phyloP scores from a whole-genome alignment of 768 basidiomycete species.

The Termitomyces sp. region DNA sequence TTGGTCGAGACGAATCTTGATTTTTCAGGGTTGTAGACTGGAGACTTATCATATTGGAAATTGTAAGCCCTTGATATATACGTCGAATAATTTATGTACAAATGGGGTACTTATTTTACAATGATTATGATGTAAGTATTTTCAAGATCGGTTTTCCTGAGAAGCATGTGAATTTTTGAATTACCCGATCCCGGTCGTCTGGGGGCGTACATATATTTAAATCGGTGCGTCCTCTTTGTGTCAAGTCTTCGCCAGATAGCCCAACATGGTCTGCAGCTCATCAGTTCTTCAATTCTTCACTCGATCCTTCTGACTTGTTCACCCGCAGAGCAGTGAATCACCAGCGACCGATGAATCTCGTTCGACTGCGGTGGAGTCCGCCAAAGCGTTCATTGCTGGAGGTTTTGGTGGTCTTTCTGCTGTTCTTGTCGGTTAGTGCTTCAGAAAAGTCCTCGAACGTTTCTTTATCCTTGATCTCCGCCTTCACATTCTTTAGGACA shows the following conservation, averaged over 20 bases:
- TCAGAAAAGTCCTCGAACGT: not conserved
- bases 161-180: slow-evolving; percentile 1
- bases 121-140: not conserved
- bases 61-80: not conserved
- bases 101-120: not conserved
- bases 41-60: not conserved
- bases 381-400: slow-evolving; percentile 88
- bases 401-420: slow-evolving; percentile 87
- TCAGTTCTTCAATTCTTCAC: not conserved
- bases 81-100: not conserved
- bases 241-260: not conserved
- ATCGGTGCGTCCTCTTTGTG: not conserved
- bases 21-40: not conserved
- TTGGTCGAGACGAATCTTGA: slow-evolving; percentile 45
- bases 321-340: slow-evolving; percentile 28
- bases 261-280: slow-evolving; percentile 12
- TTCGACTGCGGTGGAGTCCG: slow-evolving; percentile 38
- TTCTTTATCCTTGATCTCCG: not conserved
- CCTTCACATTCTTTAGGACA: slow-evolving; percentile 53
- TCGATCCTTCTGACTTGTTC: not conserved
- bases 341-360: slow-evolving; percentile 28
- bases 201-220: not conserved
- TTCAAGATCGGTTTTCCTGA: not conserved
- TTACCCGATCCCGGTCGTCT: slow-evolving; percentile 1
- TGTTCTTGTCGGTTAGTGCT: slow-evolving; percentile 79